Evolutionary conservation across 2,329 filamentous ascomycete species (phyloP).

Genomic region (Ceratocystis papillata): DNA sequence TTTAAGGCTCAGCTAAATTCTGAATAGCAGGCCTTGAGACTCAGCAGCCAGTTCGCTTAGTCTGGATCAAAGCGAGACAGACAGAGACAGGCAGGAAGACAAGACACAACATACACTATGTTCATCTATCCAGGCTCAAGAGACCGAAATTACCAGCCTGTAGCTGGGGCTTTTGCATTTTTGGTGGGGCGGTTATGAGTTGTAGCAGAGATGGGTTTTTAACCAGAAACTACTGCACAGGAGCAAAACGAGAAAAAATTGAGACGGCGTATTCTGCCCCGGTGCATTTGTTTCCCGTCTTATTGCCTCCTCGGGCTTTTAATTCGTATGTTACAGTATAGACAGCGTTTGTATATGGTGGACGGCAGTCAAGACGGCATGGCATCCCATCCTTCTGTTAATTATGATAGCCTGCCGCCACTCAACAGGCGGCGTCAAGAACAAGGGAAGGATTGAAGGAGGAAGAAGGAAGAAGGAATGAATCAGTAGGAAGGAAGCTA

Average conservation of each 20-base stretch:
- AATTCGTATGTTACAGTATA: too few species aligned
- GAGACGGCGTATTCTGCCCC: too few species aligned
- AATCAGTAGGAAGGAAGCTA: not conserved
- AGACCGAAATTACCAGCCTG: not conserved
- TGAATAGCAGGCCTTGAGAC: not conserved
- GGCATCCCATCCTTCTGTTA: not conserved
- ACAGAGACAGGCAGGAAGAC: not conserved
- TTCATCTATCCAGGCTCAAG: not conserved
- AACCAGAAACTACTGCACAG: not conserved
- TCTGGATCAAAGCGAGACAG: constrained; percentile 1
- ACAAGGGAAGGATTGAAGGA: not conserved
- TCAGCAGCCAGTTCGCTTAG: constrained; percentile 7
- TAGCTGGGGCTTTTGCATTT: not conserved
- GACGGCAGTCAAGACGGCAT: not conserved
- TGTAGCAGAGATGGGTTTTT: not conserved
- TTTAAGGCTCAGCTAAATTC: not conserved
- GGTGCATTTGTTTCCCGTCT: too few species aligned
- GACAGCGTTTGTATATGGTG: too few species aligned
- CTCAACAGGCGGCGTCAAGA: not conserved
- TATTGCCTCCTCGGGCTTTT: too few species aligned
- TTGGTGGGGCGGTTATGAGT: not conserved
- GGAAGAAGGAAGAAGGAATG: not conserved
- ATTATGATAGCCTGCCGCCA: not conserved
- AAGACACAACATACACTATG: not conserved
- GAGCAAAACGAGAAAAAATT: not conserved